Percentiles rank a stretch among this genome's conserved stretches.
Conservation (phyloP, 2,329 filamentous ascomycete species). For the Claviceps humidiphila region DNA sequence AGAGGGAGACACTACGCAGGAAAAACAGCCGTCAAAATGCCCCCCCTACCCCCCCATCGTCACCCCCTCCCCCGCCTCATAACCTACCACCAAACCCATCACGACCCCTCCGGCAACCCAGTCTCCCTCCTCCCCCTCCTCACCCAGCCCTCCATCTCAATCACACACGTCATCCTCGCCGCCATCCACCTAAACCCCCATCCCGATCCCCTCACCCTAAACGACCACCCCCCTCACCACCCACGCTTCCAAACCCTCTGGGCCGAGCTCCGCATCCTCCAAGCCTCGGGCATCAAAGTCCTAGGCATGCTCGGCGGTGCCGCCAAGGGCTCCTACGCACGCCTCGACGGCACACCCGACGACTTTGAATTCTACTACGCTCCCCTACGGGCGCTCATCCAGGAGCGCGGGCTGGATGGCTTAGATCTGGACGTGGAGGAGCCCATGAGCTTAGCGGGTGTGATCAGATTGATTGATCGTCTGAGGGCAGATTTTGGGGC, state of each 20-base stretch:
- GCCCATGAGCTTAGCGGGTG: conserved; percentile 50
- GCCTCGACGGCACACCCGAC: conserved; percentile 40
- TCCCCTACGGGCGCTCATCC: conserved; percentile 54
- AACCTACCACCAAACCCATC: conserved; percentile 43
- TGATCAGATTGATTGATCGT: conserved; percentile 54
- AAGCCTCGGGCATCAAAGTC: conserved; percentile 63
- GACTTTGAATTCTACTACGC: conserved; percentile 62
- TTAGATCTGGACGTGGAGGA: conserved; percentile 76
- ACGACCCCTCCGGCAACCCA: conserved; percentile 27
- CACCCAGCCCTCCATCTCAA: conserved; percentile 30
- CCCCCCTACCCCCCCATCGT: conserved; percentile 16
- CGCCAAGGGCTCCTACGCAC: conserved; percentile 55
- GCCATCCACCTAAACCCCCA: conserved; percentile 69
- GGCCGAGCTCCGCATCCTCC: conserved; percentile 61
- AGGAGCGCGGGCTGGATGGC: conserved; percentile 48
- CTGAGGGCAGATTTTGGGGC: conserved; percentile 56
- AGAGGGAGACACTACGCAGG: not conserved
- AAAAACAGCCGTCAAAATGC: conserved; percentile 11
- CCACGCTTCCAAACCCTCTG: conserved; percentile 59
- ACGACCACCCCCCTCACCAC: conserved; percentile 61
- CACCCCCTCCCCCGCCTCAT: conserved; percentile 32
- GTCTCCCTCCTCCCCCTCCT: conserved; percentile 42
- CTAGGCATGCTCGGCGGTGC: conserved; percentile 83
- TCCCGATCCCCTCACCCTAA: conserved; percentile 58
- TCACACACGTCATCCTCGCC: conserved; percentile 75